Evolutionary conservation across 768 basidiomycete genomes (phyloP).

Genomic region (Cystofilobasidium macerans): DNA sequence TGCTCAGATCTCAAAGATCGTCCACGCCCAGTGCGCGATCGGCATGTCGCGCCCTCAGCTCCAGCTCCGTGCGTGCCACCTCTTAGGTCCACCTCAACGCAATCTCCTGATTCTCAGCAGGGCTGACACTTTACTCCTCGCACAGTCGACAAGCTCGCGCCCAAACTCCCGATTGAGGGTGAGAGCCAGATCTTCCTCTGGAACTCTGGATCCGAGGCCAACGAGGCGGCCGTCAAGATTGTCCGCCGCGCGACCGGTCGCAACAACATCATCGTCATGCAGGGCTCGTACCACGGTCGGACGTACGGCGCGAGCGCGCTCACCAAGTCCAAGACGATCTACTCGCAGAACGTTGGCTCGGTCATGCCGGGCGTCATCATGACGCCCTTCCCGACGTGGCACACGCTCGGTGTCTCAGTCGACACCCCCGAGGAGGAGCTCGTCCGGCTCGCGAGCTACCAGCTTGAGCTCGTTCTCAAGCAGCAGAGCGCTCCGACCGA

Average conservation of each 20-base stretch:
- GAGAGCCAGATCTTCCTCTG: constrained; percentile 77
- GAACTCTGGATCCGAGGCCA: constrained; percentile 91
- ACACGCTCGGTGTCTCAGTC: constrained; percentile 56
- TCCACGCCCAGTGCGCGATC: constrained; percentile 54
- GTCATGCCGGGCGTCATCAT: constrained; percentile 47
- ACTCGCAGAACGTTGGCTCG: constrained; percentile 52
- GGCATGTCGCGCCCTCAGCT: constrained; percentile 78
- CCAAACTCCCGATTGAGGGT: constrained; percentile 46
- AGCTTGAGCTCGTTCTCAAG: constrained; percentile 62
- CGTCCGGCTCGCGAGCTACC: constrained; percentile 56
- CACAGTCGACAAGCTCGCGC: constrained; percentile 61
- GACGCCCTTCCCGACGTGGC: constrained; percentile 86
- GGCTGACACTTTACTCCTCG: neutral
- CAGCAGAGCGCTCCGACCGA: constrained; percentile 76
- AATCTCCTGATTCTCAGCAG: too few species aligned
- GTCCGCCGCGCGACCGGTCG: constrained; percentile 63
- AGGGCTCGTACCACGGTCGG: constrained; percentile 85
- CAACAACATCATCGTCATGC: constrained; percentile 85
- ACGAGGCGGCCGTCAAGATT: constrained; percentile 82
- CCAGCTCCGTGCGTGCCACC: constrained; percentile 44
- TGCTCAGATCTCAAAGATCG: constrained; percentile 53
- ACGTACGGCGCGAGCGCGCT: constrained; percentile 49
- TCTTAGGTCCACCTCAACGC: neutral
- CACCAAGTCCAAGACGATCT: constrained; percentile 66
- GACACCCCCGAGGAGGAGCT: constrained; percentile 51